These are phyloP conservation scores for Leptodontidium sp. DNA, from an alignment of 2,329 filamentous ascomycete genomes.

Conservation along the genomic window DNA sequence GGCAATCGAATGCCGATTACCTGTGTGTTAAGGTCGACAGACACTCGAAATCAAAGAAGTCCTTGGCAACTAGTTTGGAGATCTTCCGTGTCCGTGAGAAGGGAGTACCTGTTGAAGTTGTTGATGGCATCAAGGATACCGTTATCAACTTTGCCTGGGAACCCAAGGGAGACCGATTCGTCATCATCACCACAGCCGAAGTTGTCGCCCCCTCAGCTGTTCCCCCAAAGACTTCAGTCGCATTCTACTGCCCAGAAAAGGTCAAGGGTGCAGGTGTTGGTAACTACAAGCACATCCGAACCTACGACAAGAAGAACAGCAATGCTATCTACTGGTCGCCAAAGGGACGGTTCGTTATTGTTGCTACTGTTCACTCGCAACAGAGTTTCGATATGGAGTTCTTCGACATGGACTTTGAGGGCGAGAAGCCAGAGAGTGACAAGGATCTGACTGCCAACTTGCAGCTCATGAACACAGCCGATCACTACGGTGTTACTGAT, in stretches of 20 bases:
- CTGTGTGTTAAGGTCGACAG: conserved; percentile 98
- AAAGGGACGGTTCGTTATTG: conserved; percentile 90
- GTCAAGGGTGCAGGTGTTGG: conserved; percentile 80
- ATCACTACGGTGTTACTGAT: conserved; percentile 98
- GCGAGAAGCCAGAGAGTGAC: conserved; percentile 90
- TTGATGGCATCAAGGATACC: conserved; percentile 96
- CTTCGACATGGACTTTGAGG: conserved; percentile 97
- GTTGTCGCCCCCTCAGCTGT: conserved; percentile 80
- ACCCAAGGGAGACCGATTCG: conserved; percentile 95
- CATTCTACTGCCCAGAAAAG: conserved; percentile 98
- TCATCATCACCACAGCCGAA: conserved; percentile 95
- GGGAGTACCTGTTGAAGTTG: conserved; percentile 96
- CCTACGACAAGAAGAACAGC: conserved; percentile 98
- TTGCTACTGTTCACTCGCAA: conserved; percentile 91
- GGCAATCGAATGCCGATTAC: conserved; percentile 94
- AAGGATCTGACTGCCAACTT: conserved; percentile 96
- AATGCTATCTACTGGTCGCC: conserved; percentile 99
- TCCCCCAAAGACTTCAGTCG: conserved; percentile 90
- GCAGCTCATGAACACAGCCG: conserved; percentile 89
- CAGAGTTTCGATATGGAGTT: conserved; percentile 97
- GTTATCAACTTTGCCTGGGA: conserved; percentile 99
- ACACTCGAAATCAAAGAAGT: conserved; percentile 99
- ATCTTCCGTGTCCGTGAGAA: conserved; percentile 98
- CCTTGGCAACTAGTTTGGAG: conserved; percentile 93
- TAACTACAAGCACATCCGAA: conserved; percentile 96